These are phyloP conservation scores for Pseudopediastrum boryanum DNA, from an alignment of 139 green algal species.

Conservation along the genomic window DNA sequence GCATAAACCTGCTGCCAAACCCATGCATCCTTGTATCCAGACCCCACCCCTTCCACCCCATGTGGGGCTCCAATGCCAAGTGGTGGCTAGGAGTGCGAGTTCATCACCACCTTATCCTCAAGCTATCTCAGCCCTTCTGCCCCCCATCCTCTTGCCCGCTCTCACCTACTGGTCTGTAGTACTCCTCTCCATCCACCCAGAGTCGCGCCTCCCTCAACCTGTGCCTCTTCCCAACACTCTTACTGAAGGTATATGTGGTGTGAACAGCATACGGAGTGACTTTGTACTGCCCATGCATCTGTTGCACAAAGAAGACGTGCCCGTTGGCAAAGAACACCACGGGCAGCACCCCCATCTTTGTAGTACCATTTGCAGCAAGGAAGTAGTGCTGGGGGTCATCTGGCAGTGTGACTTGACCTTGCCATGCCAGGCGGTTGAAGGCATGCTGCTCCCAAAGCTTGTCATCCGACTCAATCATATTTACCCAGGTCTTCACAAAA, in stretches of 20 bases:
- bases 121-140: too few species aligned
- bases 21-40: too few species aligned
- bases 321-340: conserved; percentile 86
- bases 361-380: not conserved
- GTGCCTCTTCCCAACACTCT: conserved; percentile 92
- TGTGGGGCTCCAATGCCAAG: too few species aligned
- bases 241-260: conserved; percentile 94
- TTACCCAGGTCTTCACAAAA: conserved; percentile 74
- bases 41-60: too few species aligned
- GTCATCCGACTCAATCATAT: conserved; percentile 69
- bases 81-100: too few species aligned
- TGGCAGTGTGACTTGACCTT: conserved; percentile 27
- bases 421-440: conserved; percentile 83
- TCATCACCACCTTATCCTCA: too few species aligned
- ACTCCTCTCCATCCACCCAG: conserved; percentile 77
- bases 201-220: conserved; percentile 87
- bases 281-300: conserved; percentile 69
- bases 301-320: conserved; percentile 95
- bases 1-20: too few species aligned
- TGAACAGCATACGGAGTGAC: conserved; percentile 91
- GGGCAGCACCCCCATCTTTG: conserved; percentile 89
- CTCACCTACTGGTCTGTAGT: conserved; percentile 49
- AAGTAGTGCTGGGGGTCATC: conserved; percentile 37
- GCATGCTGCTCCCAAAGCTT: conserved; percentile 92
- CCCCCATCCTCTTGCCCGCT: too few species aligned